A percentile compares a stretch with the other conserved stretches of the same genome.
Conservation (phyloP, 192 early-diverging fungal species). For the Phlyctochytrium planicorne region DNA sequence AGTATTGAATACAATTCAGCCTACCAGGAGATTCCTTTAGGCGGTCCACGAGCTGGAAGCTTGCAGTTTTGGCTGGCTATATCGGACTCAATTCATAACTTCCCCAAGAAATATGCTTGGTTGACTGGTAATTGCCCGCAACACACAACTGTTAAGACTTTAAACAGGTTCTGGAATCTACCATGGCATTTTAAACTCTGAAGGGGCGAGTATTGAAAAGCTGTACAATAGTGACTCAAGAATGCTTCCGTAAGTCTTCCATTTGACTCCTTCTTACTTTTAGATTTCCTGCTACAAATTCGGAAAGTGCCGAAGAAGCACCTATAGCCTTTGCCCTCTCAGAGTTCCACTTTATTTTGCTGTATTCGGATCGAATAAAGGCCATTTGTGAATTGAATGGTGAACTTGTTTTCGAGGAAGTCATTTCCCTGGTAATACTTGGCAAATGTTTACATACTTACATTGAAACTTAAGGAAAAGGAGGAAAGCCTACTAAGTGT, state of each 20-base stretch:
- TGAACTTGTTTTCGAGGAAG: constrained; percentile 81
- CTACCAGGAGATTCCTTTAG: constrained; percentile 68
- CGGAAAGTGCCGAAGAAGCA: constrained; percentile 38
- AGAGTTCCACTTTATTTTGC: constrained; percentile 84
- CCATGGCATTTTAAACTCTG: constrained; percentile 76
- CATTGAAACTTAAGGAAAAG: neutral
- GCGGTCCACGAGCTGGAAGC: constrained; percentile 46
- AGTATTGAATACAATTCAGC: constrained; percentile 25
- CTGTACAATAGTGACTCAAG: constrained; percentile 72
- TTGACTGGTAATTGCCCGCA: constrained; percentile 76
- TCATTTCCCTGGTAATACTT: constrained; percentile 63
- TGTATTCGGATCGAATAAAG: constrained; percentile 74
- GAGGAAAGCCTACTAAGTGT: neutral
- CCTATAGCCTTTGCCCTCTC: constrained; percentile 81
- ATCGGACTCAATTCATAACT: constrained; percentile 63
- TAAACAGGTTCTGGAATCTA: constrained; percentile 76
- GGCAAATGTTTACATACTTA: constrained; percentile 3
- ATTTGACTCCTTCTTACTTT: neutral
- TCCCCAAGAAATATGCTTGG: constrained; percentile 87
- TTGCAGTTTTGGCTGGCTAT: constrained; percentile 57
- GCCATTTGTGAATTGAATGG: constrained; percentile 80
- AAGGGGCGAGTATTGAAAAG: too few species aligned
- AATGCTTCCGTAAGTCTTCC: constrained; percentile 75
- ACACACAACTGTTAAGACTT: too few species aligned
- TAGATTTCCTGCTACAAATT: neutral